phyloP scores from a whole-genome alignment of 2,329 filamentous ascomycete species.

The Clonostachys byssicola region DNA sequence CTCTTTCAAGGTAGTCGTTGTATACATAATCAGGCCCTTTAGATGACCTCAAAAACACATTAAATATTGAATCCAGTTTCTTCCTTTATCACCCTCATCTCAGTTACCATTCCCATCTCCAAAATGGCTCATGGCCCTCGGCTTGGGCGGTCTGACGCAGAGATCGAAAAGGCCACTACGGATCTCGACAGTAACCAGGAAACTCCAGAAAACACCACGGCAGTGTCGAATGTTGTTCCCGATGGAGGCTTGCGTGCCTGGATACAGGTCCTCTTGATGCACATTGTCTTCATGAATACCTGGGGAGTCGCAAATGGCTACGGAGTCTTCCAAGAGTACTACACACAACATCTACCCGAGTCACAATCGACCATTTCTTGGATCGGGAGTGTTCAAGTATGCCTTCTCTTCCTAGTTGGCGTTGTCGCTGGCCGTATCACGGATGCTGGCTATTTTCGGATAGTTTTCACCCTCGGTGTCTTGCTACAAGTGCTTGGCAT shows the following conservation, averaged over 20 bases:
- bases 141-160: too few relatives aligned
- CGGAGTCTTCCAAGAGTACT: constrained; percentile 41
- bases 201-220: neutral
- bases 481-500: constrained; percentile 38
- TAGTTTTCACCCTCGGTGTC: constrained; percentile 31
- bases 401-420: constrained; percentile 29
- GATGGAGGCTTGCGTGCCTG: constrained; percentile 13
- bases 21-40: too few relatives aligned
- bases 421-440: constrained; percentile 34
- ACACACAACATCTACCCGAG: constrained; percentile 27
- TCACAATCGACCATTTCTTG: constrained; percentile 24
- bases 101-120: too few relatives aligned
- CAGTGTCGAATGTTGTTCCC: constrained; percentile 18
- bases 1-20: too few relatives aligned
- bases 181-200: too few relatives aligned
- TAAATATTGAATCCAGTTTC: too few relatives aligned
- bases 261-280: constrained; percentile 19
- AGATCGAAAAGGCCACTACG: too few relatives aligned
- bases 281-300: constrained; percentile 35
- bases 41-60: too few relatives aligned
- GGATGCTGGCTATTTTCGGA: constrained; percentile 39
- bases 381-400: constrained; percentile 42
- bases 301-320: constrained; percentile 42
- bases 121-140: too few relatives aligned
- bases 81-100: too few relatives aligned